Percentiles rank a stretch among this genome's conserved stretches.
Evolutionary conservation across 108 stramenopile species (phyloP).

Genomic region (Cyclotella sp.): DNA sequence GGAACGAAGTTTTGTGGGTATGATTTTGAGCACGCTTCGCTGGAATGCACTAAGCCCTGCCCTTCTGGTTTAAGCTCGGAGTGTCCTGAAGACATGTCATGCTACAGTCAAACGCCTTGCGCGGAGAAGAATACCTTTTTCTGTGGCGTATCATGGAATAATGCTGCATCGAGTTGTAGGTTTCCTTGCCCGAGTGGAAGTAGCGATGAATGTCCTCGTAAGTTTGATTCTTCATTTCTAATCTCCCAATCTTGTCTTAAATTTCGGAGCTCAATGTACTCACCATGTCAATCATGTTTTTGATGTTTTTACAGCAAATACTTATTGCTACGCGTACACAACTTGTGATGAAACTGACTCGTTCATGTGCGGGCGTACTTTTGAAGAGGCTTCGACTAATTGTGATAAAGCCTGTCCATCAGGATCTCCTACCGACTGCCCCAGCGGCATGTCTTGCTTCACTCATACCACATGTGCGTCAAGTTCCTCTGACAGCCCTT

Average conservation of each 20-base stretch:
- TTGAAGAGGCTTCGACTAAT: slow-evolving; percentile 74
- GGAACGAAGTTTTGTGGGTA: slow-evolving; percentile 52
- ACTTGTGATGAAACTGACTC: slow-evolving; percentile 53
- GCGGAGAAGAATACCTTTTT: slow-evolving; percentile 51
- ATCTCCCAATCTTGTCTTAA: not conserved
- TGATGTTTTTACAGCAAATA: slow-evolving; percentile 7
- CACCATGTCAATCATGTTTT: not conserved
- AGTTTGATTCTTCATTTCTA: slow-evolving; percentile 6
- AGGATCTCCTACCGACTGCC: slow-evolving; percentile 74
- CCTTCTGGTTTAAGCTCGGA: slow-evolving; percentile 39
- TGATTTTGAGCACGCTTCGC: slow-evolving; percentile 45
- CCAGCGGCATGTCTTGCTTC: slow-evolving; percentile 70
- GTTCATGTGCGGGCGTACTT: slow-evolving; percentile 74
- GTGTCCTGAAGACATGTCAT: slow-evolving; percentile 49
- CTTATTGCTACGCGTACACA: slow-evolving; percentile 55
- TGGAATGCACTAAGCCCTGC: slow-evolving; percentile 36
- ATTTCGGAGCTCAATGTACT: not conserved
- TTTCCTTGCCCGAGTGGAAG: slow-evolving; percentile 51
- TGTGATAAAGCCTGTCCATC: slow-evolving; percentile 77
- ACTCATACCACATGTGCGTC: slow-evolving; percentile 80
- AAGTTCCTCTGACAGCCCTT: slow-evolving; percentile 5
- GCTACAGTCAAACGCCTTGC: slow-evolving; percentile 55
- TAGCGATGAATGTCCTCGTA: slow-evolving; percentile 45
- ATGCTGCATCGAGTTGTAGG: slow-evolving; percentile 49
- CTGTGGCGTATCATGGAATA: slow-evolving; percentile 55